A percentile compares a stretch with the other conserved stretches of the same genome.
Evolutionary conservation across 768 basidiomycete genomes (phyloP).

Genomic region (Mycena kentingensis): DNA sequence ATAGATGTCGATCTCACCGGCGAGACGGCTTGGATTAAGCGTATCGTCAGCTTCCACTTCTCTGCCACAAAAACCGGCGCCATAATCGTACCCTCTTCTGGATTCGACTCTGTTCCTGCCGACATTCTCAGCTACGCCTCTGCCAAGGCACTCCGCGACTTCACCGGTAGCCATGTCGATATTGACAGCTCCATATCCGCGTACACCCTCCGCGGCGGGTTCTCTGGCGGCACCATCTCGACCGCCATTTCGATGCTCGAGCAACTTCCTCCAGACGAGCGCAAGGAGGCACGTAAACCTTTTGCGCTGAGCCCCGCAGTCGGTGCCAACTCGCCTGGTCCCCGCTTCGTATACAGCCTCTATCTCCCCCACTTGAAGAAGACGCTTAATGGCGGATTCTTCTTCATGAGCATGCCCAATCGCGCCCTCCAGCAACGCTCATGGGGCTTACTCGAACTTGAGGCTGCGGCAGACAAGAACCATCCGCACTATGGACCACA

Average conservation of each 20-base stretch:
- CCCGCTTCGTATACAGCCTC: slow-evolving; percentile 40
- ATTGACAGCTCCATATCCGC: slow-evolving; percentile 63
- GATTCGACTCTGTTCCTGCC: slow-evolving; percentile 76
- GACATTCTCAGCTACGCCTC: slow-evolving; percentile 71
- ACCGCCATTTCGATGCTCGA: slow-evolving; percentile 41
- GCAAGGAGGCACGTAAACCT: slow-evolving; percentile 31
- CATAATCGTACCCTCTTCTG: slow-evolving; percentile 79
- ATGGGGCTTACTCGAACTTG: slow-evolving; percentile 45
- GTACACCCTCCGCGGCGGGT: slow-evolving; percentile 45
- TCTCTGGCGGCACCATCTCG: slow-evolving; percentile 69
- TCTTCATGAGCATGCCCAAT: slow-evolving; percentile 45
- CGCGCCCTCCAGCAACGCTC: slow-evolving; percentile 48
- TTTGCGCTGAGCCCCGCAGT: slow-evolving; percentile 48
- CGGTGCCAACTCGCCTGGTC: not conserved
- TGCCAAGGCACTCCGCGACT: slow-evolving; percentile 64
- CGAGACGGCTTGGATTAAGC: slow-evolving; percentile 65
- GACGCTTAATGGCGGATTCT: slow-evolving; percentile 37
- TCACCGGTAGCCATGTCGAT: slow-evolving; percentile 32
- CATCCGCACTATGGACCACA: slow-evolving; percentile 57
- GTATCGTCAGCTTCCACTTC: slow-evolving; percentile 77
- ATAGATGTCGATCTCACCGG: slow-evolving; percentile 77
- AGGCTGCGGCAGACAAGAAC: slow-evolving; percentile 31
- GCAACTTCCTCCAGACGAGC: slow-evolving; percentile 38
- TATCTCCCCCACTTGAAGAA: slow-evolving; percentile 38
- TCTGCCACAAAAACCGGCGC: slow-evolving; percentile 68